A percentile compares a stretch with the other conserved stretches of the same genome.
phyloP scores from a whole-genome alignment of 495 filamentous ascomycete genomes.

The Pseudoneurospora amorphoporcata region DNA sequence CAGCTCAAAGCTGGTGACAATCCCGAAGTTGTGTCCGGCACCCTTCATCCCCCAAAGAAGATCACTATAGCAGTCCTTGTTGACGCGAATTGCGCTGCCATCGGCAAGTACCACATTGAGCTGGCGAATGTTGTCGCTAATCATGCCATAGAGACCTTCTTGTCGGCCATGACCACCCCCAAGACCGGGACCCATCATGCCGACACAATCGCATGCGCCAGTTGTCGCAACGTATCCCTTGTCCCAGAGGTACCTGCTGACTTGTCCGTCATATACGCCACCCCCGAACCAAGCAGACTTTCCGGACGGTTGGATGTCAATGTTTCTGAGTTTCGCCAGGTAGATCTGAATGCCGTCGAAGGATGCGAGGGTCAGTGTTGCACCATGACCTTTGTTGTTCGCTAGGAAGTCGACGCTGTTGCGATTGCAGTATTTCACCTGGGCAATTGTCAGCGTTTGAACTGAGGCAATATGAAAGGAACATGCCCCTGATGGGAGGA shows the following conservation, averaged over 20 bases:
- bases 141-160: background rate
- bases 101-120: background rate
- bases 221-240: slow-evolving; percentile 14
- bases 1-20: slow-evolving; percentile 40
- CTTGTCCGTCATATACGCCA: background rate
- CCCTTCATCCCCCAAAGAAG: slow-evolving; percentile 53
- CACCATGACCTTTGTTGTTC: background rate
- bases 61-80: slow-evolving; percentile 15
- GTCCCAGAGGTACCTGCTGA: background rate
- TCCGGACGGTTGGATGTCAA: background rate
- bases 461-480: background rate
- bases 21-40: slow-evolving; percentile 53
- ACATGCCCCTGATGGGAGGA: too few relatives aligned
- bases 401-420: background rate
- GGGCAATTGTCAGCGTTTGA: background rate
- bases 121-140: background rate
- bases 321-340: background rate
- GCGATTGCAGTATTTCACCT: background rate
- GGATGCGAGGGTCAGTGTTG: background rate
- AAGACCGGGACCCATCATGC: slow-evolving; percentile 23
- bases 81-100: background rate
- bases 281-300: background rate
- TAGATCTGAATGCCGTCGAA: background rate
- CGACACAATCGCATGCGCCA: slow-evolving; percentile 47
- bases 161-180: background rate